These are phyloP conservation scores for Cordyceps cicadae DNA, from an alignment of 2,329 filamentous ascomycete genomes.

Conservation along the genomic window DNA sequence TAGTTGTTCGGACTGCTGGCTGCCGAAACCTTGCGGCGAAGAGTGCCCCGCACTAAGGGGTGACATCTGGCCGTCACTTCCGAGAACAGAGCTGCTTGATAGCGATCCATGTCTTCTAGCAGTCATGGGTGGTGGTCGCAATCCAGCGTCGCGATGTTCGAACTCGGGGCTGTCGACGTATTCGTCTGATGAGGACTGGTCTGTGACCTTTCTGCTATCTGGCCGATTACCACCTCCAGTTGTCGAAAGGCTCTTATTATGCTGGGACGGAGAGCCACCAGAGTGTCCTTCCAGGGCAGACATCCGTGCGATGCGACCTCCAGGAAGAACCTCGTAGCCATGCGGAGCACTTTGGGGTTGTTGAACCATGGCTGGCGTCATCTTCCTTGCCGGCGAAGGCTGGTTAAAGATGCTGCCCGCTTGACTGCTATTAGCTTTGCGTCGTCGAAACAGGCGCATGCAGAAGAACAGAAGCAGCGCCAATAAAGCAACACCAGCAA, in stretches of 20 bases:
- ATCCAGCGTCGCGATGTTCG: slow-evolving; percentile 45
- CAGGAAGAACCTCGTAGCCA: slow-evolving; percentile 69
- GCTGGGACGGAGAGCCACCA: slow-evolving; percentile 49
- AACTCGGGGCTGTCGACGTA: slow-evolving; percentile 66
- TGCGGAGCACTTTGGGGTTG: slow-evolving; percentile 28
- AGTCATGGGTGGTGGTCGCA: slow-evolving; percentile 50
- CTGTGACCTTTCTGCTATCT: slow-evolving; percentile 36
- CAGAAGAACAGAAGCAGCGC: slow-evolving; percentile 62
- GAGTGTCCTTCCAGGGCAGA: slow-evolving; percentile 77
- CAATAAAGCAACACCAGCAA: slow-evolving; percentile 64
- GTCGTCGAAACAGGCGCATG: slow-evolving; percentile 40
- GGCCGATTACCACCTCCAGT: slow-evolving; percentile 24
- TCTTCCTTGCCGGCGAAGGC: slow-evolving; percentile 62
- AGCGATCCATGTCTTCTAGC: slow-evolving; percentile 77
- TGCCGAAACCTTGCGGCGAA: slow-evolving; percentile 73
- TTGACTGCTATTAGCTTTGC: slow-evolving; percentile 44
- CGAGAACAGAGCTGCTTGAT: slow-evolving; percentile 73
- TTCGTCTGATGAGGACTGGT: slow-evolving; percentile 63
- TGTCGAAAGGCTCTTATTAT: slow-evolving; percentile 31
- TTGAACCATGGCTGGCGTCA: slow-evolving; percentile 31
- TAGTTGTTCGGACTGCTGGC: slow-evolving; percentile 90
- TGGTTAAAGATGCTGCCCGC: slow-evolving; percentile 79
- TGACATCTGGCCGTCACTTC: slow-evolving; percentile 62
- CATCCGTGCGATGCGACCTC: slow-evolving; percentile 90
- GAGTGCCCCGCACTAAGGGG: slow-evolving; percentile 70